Evolutionary conservation across 1,139 yeast genomes (phyloP).

Genomic region (Arxiozyma slooffiae): DNA sequence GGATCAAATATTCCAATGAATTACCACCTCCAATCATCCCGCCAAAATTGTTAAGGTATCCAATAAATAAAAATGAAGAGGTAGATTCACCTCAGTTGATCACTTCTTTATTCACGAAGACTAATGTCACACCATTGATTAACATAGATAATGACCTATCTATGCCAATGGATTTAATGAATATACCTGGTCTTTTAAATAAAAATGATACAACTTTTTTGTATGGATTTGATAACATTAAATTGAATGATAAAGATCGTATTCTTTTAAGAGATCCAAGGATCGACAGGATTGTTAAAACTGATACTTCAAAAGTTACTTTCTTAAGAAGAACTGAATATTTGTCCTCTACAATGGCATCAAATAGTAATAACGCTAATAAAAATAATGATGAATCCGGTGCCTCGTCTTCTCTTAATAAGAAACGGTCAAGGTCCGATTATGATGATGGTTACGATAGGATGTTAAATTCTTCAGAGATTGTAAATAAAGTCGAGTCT

Average conservation of each 20-base stretch:
- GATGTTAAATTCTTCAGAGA: constrained; percentile 20
- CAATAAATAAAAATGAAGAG: constrained; percentile 36
- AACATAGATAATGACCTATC: constrained; percentile 70
- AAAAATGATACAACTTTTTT: constrained; percentile 45
- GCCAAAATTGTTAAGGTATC: constrained; percentile 65
- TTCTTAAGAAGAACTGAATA: constrained; percentile 93
- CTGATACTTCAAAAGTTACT: constrained; percentile 49
- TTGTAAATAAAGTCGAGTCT: constrained; percentile 46
- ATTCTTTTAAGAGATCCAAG: constrained; percentile 70
- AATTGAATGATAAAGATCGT: constrained; percentile 68
- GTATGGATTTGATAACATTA: constrained; percentile 33
- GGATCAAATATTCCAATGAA: constrained; percentile 73
- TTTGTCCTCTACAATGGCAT: constrained; percentile 34
- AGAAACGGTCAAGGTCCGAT: constrained; percentile 18
- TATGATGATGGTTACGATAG: constrained; percentile 18
- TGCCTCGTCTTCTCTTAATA: neutral
- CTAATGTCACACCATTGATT: constrained; percentile 57
- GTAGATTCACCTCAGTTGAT: constrained; percentile 56
- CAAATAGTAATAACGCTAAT: constrained; percentile 10
- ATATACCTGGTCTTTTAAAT: constrained; percentile 61
- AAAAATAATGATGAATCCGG: neutral
- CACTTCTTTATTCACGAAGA: constrained; percentile 65
- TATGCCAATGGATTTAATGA: constrained; percentile 65
- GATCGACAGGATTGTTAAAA: constrained; percentile 45
- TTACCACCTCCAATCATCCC: constrained; percentile 92